These are phyloP conservation scores for Calonectria hongkongensis DNA, from an alignment of 2,329 filamentous ascomycete genomes.

Conservation along the genomic window DNA sequence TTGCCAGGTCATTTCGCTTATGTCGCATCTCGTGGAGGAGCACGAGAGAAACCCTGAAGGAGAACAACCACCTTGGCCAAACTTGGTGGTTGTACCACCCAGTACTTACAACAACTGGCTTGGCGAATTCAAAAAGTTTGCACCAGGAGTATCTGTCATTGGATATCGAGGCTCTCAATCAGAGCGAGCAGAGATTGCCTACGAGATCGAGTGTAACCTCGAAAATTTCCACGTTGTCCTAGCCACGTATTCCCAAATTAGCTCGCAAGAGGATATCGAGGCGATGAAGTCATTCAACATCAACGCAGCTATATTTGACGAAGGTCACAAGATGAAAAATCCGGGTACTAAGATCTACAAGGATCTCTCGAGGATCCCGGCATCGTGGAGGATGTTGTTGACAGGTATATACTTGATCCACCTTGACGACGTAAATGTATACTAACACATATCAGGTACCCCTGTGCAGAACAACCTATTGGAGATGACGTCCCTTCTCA, in stretches of 20 bases:
- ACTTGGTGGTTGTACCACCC: slow-evolving; percentile 92
- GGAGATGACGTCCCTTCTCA: slow-evolving; percentile 91
- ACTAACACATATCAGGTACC: slow-evolving; percentile 79
- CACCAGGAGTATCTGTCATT: slow-evolving; percentile 84
- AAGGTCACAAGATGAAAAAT: slow-evolving; percentile 96
- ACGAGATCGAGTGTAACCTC: slow-evolving; percentile 78
- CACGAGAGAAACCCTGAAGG: slow-evolving; percentile 60
- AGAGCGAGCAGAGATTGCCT: slow-evolving; percentile 80
- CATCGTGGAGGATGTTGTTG: slow-evolving; percentile 89
- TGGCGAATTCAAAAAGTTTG: slow-evolving; percentile 91
- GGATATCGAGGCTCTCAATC: slow-evolving; percentile 80
- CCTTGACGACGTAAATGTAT: neutral
- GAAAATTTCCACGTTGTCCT: slow-evolving; percentile 78
- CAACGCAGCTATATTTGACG: slow-evolving; percentile 86
- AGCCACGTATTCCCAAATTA: slow-evolving; percentile 77
- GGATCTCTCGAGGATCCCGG: slow-evolving; percentile 84
- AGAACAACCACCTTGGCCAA: slow-evolving; percentile 76
- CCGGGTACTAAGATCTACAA: slow-evolving; percentile 87
- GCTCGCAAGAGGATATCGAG: slow-evolving; percentile 68
- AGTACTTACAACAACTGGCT: slow-evolving; percentile 98
- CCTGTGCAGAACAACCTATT: slow-evolving; percentile 96
- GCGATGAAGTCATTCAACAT: slow-evolving; percentile 70
- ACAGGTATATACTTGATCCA: slow-evolving; percentile 56
- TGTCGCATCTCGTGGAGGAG: slow-evolving; percentile 86
- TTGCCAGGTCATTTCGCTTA: slow-evolving; percentile 94